Evolutionary conservation across 1,284 basidiomycete genomes (phyloP).

Genomic region (Melampsora americana): DNA sequence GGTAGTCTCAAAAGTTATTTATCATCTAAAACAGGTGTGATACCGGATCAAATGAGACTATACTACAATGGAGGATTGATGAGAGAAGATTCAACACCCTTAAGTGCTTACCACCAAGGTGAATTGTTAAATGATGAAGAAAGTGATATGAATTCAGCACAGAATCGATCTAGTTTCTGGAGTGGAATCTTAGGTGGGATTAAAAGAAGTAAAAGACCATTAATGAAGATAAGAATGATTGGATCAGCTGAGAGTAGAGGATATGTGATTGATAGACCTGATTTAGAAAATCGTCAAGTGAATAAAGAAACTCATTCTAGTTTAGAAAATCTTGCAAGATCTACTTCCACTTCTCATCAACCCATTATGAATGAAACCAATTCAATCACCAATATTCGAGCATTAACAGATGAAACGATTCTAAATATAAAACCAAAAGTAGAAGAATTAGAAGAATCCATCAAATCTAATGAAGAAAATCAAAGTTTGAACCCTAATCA

Average conservation of each 20-base stretch:
- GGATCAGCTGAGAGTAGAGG: constrained; percentile 28
- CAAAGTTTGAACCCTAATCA: constrained; percentile 59
- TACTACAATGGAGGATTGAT: constrained; percentile 39
- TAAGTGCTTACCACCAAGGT: constrained; percentile 23
- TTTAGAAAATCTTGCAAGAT: not conserved
- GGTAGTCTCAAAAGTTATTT: constrained; percentile 31
- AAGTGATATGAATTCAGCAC: not conserved
- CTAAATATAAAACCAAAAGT: constrained; percentile 5
- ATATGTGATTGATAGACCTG: constrained; percentile 27
- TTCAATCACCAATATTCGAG: constrained; percentile 9
- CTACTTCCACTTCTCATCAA: not conserved
- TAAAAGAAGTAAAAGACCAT: constrained; percentile 18
- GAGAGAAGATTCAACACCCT: constrained; percentile 27
- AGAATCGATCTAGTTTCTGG: constrained; percentile 27
- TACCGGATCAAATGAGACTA: constrained; percentile 28
- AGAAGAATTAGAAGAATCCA: constrained; percentile 18
- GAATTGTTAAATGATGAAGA: not conserved
- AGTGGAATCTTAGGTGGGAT: constrained; percentile 19
- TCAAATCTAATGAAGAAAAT: not conserved
- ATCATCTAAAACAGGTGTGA: constrained; percentile 23
- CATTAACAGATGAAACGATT: constrained; percentile 8
- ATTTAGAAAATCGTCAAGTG: constrained; percentile 1
- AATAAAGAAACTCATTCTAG: not conserved
- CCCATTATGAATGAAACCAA: constrained; percentile 8
- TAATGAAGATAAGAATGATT: constrained; percentile 35